A percentile compares a stretch with the other conserved stretches of the same genome.
These are phyloP conservation scores for Aeminium ludgeri DNA, from an alignment of 495 filamentous ascomycete genomes.

Conservation along the genomic window DNA sequence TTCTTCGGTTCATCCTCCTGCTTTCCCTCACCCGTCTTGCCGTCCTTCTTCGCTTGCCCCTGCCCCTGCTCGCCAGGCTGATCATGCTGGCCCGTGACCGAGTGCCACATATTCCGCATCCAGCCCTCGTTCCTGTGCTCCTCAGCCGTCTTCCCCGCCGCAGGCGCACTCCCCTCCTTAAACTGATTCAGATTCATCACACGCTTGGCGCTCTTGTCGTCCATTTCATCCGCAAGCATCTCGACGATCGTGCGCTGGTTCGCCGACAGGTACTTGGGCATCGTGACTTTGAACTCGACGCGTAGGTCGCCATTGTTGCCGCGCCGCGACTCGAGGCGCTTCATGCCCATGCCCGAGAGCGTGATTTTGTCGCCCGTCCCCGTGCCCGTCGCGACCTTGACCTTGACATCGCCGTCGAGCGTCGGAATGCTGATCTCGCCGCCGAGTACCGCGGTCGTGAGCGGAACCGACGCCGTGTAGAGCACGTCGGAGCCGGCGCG, in stretches of 20 bases:
- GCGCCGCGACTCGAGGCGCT: slow-evolving; percentile 44
- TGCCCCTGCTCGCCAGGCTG: slow-evolving; percentile 23
- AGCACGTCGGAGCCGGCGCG: slow-evolving; percentile 75
- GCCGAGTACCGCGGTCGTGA: slow-evolving; percentile 84
- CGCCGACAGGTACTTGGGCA: slow-evolving; percentile 80
- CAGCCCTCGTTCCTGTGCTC: slow-evolving; percentile 63
- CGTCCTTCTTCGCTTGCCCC: slow-evolving; percentile 22
- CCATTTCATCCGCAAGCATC: slow-evolving; percentile 88
- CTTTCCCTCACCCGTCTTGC: slow-evolving; percentile 14
- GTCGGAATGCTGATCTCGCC: slow-evolving; percentile 82
- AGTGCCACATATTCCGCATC: slow-evolving; percentile 78
- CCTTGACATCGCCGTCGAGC: slow-evolving; percentile 71
- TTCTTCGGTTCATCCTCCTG: slow-evolving; percentile 38
- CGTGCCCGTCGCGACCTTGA: slow-evolving; percentile 78
- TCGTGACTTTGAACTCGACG: slow-evolving; percentile 85
- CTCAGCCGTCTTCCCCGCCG: slow-evolving; percentile 19
- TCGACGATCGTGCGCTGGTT: slow-evolving; percentile 87
- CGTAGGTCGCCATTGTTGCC: slow-evolving; percentile 57
- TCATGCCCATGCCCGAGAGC: slow-evolving; percentile 80
- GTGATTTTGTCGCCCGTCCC: slow-evolving; percentile 84
- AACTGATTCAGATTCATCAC: slow-evolving; percentile 57
- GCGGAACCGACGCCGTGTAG: slow-evolving; percentile 76
- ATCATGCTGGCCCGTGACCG: slow-evolving; percentile 57
- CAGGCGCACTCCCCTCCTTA: slow-evolving; percentile 26
- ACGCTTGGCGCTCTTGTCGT: slow-evolving; percentile 75